These are phyloP conservation scores for Podaxis mareebaensis DNA, from an alignment of 768 basidiomycete genomes.

Conservation along the genomic window DNA sequence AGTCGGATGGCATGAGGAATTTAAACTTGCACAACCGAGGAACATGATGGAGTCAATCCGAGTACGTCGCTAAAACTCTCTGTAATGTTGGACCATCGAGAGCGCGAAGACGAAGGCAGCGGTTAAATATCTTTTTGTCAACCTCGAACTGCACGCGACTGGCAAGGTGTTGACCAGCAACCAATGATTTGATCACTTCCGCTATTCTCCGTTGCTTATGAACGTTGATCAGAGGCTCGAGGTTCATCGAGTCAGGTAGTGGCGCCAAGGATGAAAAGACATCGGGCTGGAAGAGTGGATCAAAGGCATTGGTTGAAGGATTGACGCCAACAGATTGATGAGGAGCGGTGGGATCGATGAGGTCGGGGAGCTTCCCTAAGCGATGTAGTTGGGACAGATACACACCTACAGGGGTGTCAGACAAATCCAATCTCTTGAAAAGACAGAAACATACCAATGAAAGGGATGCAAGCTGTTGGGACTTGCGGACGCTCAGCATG, in stretches of 20 bases:
- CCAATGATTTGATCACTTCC: conserved; percentile 75
- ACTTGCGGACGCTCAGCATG: conserved; percentile 38
- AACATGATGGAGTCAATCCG: conserved; percentile 16
- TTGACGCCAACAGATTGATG: conserved; percentile 68
- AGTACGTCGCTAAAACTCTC: conserved; percentile 30
- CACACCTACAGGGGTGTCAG: conserved; percentile 47
- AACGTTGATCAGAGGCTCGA: conserved; percentile 86
- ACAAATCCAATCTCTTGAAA: not conserved
- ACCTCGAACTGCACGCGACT: conserved; percentile 67
- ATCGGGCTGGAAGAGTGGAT: conserved; percentile 72
- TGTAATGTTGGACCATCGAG: conserved; percentile 57
- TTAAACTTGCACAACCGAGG: not conserved
- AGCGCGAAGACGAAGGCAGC: conserved; percentile 69
- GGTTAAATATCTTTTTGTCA: conserved; percentile 77
- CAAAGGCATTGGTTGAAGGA: conserved; percentile 59
- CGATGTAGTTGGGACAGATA: conserved; percentile 74
- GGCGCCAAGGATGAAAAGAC: conserved; percentile 74
- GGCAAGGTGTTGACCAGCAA: conserved; percentile 82
- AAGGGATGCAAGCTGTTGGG: conserved; percentile 72
- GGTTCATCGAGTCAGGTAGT: conserved; percentile 73
- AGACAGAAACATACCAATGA: conserved; percentile 59
- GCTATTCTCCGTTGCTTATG: conserved; percentile 87
- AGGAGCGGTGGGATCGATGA: conserved; percentile 83
- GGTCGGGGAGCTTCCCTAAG: conserved; percentile 68
- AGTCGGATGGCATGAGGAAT: not conserved